Percentiles rank a stretch among this genome's conserved stretches.
Conservation (phyloP, 2,329 filamentous ascomycete genomes). For the Epichloe amarillans region DNA sequence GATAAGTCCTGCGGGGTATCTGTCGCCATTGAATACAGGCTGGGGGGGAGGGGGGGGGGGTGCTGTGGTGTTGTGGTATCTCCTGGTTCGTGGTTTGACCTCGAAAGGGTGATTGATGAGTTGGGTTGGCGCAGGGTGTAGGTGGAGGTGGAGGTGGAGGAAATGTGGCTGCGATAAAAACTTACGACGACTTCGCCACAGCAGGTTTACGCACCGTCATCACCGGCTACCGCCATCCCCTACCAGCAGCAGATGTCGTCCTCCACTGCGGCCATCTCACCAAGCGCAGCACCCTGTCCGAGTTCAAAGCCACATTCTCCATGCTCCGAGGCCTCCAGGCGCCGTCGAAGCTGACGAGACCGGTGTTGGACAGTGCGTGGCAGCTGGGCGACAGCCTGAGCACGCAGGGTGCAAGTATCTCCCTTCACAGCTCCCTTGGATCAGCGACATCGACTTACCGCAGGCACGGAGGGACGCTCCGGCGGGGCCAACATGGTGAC, state of each 20-base stretch:
- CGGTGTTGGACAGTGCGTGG: slow-evolving; percentile 2
- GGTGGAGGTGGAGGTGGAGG: no score
- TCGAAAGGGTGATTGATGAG: no score
- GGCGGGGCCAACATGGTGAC: background rate
- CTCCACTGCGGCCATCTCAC: slow-evolving; percentile 43
- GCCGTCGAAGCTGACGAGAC: slow-evolving; percentile 34
- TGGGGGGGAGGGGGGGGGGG: no score
- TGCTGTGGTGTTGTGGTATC: no score
- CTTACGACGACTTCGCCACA: slow-evolving; percentile 6
- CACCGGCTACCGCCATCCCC: slow-evolving; percentile 18
- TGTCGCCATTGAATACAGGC: slow-evolving; percentile 11
- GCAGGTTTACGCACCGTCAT: slow-evolving; percentile 5
- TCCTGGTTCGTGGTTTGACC: no score
- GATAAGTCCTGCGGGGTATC: slow-evolving; percentile 13
- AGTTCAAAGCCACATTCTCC: slow-evolving; percentile 27
- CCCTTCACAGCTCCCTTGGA: slow-evolving; percentile 35
- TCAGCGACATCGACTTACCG: slow-evolving; percentile 35
- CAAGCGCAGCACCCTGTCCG: slow-evolving; percentile 23
- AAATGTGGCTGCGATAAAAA: no score
- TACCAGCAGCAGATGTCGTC: slow-evolving; percentile 29
- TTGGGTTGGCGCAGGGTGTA: no score
- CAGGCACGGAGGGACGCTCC: background rate
- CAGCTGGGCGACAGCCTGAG: slow-evolving; percentile 2
- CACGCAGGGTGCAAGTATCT: slow-evolving; percentile 30
- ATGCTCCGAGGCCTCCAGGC: slow-evolving; percentile 29